These are phyloP conservation scores for Fagopyrum tataricum DNA, from an alignment of 148 eudicot species.

Conservation along the genomic window DNA sequence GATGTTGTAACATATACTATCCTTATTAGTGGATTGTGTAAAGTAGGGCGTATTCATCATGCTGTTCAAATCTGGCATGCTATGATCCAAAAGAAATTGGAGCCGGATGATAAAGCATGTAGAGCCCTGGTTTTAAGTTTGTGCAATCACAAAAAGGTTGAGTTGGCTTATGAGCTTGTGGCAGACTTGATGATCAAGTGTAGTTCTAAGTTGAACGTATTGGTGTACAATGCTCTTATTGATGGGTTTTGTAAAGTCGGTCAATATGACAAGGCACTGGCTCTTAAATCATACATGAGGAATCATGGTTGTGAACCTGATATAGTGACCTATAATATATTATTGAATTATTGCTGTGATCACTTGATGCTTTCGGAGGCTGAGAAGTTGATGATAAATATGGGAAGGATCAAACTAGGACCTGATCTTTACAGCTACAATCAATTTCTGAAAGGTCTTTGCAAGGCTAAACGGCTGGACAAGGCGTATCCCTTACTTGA, in stretches of 20 bases:
- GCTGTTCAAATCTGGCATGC: slow-evolving; percentile 71
- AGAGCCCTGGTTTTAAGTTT: slow-evolving; percentile 79
- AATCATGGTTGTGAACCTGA: slow-evolving; percentile 77
- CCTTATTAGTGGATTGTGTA: slow-evolving; percentile 66
- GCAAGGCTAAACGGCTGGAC: slow-evolving; percentile 72
- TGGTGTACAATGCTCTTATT: slow-evolving; percentile 77
- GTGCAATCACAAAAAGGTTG: slow-evolving; percentile 70
- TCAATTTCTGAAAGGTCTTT: slow-evolving; percentile 86
- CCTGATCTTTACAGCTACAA: slow-evolving; percentile 87
- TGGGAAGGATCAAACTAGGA: slow-evolving; percentile 51
- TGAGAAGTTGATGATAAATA: slow-evolving; percentile 59
- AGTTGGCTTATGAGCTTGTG: slow-evolving; percentile 86
- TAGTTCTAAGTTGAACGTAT: slow-evolving; percentile 29
- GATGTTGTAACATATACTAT: slow-evolving; percentile 84
- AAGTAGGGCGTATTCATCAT: slow-evolving; percentile 36
- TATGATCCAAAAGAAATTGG: slow-evolving; percentile 47
- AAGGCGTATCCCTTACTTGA: slow-evolving; percentile 66
- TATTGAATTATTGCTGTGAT: slow-evolving; percentile 77
- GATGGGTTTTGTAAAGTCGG: slow-evolving; percentile 76
- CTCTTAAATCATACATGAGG: slow-evolving; percentile 68
- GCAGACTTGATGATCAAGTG: slow-evolving; percentile 50
- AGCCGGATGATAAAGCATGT: slow-evolving; percentile 66
- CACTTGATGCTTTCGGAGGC: slow-evolving; percentile 69
- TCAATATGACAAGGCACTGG: slow-evolving; percentile 61
- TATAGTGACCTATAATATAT: slow-evolving; percentile 65